Percentiles rank a stretch among this genome's conserved stretches.
These are phyloP conservation scores for Aspergillus leporis DNA, from an alignment of 495 filamentous ascomycete species.

Conservation along the genomic window DNA sequence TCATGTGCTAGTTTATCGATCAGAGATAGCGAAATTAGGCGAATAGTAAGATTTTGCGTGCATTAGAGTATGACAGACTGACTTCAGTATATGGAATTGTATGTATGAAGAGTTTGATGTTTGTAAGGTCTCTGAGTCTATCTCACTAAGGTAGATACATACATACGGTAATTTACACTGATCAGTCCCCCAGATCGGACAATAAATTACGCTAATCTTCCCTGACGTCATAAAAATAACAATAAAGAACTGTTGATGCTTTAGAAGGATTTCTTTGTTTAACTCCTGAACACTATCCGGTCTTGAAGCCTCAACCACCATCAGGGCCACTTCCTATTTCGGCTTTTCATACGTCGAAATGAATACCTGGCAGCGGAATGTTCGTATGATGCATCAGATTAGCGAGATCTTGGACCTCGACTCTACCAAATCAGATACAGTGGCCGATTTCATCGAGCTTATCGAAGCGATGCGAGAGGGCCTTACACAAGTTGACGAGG, in stretches of 20 bases:
- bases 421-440: conserved; percentile 22
- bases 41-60: too few relatives aligned
- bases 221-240: conserved; percentile 16
- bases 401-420: conserved; percentile 35
- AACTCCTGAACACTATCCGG: neutral
- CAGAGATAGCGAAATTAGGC: too few relatives aligned
- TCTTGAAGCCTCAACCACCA: neutral
- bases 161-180: neutral
- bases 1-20: neutral
- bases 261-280: neutral
- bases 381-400: conserved; percentile 33
- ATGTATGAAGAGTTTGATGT: neutral
- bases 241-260: neutral
- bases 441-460: conserved; percentile 30
- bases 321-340: neutral
- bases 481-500: conserved; percentile 28
- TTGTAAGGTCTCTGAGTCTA: neutral
- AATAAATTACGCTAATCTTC: neutral
- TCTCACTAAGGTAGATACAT: neutral
- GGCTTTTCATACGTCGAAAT: conserved; percentile 14
- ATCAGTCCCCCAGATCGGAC: neutral
- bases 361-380: conserved; percentile 30
- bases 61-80: neutral
- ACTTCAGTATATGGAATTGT: neutral
- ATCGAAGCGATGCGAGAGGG: conserved; percentile 34